Evolutionary conservation across 495 filamentous ascomycete genomes (phyloP).

Genomic region (Aspergillus cavernicola): DNA sequence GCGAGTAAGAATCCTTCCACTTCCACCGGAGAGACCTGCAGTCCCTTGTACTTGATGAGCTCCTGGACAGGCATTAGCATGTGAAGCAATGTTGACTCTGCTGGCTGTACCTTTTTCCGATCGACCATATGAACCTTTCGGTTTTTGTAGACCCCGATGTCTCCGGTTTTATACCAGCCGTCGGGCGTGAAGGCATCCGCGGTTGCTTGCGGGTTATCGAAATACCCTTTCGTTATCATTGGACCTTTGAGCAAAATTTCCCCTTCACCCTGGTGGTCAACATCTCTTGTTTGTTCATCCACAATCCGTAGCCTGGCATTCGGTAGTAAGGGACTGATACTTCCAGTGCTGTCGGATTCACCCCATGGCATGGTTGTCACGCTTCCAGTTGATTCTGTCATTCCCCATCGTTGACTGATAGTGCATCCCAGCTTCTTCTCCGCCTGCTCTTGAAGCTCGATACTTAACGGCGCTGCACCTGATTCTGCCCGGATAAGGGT

Average conservation of each 20-base stretch:
- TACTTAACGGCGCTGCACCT: conserved; percentile 14
- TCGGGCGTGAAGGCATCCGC: conserved; percentile 64
- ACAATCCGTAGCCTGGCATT: conserved; percentile 15
- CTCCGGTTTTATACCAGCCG: conserved; percentile 86
- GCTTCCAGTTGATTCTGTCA: conserved; percentile 19
- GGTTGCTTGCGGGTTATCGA: conserved; percentile 70
- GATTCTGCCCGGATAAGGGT: conserved; percentile 16
- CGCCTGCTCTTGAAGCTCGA: conserved; percentile 14
- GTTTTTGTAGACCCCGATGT: conserved; percentile 68
- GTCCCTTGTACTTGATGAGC: conserved; percentile 20
- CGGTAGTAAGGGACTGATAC: conserved; percentile 16
- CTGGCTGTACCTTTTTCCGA: conserved; percentile 13
- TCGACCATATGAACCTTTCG: conserved; percentile 34
- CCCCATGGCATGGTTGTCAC: conserved; percentile 20
- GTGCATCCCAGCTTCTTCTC: conserved; percentile 17
- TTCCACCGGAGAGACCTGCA: conserved; percentile 21
- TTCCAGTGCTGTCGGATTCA: conserved; percentile 12
- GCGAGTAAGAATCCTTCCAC: conserved; percentile 17
- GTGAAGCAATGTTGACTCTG: background rate
- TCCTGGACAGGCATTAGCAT: conserved; percentile 9
- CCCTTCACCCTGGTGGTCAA: conserved; percentile 7
- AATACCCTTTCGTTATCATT: conserved; percentile 66
- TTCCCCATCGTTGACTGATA: conserved; percentile 18
- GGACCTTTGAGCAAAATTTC: conserved; percentile 17
- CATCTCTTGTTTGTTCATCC: conserved; percentile 9